Base-by-base conservation (phyloP, 2,329 filamentous ascomycete species). In the Fusarium duplospermum region DNA sequence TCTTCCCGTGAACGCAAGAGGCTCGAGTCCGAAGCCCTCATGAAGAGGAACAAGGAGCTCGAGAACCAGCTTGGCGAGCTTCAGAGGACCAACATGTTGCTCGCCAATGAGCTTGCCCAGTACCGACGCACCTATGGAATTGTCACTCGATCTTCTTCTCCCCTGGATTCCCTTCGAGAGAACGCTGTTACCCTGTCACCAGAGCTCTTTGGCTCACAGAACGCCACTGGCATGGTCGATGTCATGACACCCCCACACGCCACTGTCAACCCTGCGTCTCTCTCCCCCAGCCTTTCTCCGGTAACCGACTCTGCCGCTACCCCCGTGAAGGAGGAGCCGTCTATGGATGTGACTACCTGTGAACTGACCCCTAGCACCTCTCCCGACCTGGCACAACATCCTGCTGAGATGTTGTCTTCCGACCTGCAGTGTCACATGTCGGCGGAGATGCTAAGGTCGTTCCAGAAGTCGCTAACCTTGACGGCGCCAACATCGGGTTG, bases 371-470 rank as follows among this genome's bases (percentile, higher is more conserved):
- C 74, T 73, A 78, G 80, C 77, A 80, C 84, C 86, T 89, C 92
- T 86, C 89, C 93, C 91, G 94, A 97, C 90, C 87, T 91, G 96
- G 96, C 95, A 98, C 96, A 98, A 98, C 95, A 97, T 98, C 95
- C 96, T 98, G 96, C 96, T 89, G 96, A 90, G 95, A 93, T 98
- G 96, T 98, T 98, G 96, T 98, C 45, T 50, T 11, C 93, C 84
- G 96, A 98, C 96, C 96, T 97, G 96, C 96, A 93, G 96, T 99
- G 96, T 98, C 96, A 92, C 96, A 95, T 91, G 92, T 96, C 93
- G 93, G 90, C 87, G 88, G 89, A 89, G 85, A 87, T 85, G 83
- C 84, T 86, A 80, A 83, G 82, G 82, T 82, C 83, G 78, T 86
- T 84, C 81, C 80, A 76, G 81, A 81, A 80, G 78, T 86, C 83